Conservation (phyloP, 139 green algal genomes). For the Chlamydomonas incerta region DNA sequence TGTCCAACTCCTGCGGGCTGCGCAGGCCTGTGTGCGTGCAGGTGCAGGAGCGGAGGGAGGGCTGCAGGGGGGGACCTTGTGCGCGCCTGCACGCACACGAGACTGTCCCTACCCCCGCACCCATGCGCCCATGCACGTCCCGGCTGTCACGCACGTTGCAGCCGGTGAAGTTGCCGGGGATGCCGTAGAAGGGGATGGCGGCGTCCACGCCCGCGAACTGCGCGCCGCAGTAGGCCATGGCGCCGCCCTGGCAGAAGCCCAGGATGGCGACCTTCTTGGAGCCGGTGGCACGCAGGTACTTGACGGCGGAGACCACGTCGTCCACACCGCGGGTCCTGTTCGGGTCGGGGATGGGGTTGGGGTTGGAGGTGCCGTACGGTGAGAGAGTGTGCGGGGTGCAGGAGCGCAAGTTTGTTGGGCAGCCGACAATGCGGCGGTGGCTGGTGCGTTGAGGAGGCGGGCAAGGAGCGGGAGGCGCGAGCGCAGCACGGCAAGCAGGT, state of each 20-base stretch:
- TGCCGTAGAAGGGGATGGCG: slow-evolving; percentile 69
- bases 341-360: slow-evolving; percentile 59
- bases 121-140: not conserved
- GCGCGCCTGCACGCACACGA: not conserved
- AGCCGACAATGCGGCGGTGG: too few species aligned
- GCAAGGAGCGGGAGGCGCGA: too few species aligned
- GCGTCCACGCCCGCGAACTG: slow-evolving; percentile 57
- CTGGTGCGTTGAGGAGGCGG: too few species aligned
- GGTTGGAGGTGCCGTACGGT: too few species aligned
- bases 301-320: slow-evolving; percentile 66
- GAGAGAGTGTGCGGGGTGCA: too few species aligned
- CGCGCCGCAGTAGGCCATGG: slow-evolving; percentile 59
- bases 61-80: too few species aligned
- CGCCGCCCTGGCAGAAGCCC: slow-evolving; percentile 83
- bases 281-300: slow-evolving; percentile 54
- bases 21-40: too few species aligned
- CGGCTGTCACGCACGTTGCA: slow-evolving; percentile 16
- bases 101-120: not conserved
- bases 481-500: too few species aligned
- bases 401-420: too few species aligned
- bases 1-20: too few species aligned
- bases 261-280: slow-evolving; percentile 63
- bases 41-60: too few species aligned
- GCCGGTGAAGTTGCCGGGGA: slow-evolving; percentile 40
- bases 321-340: slow-evolving; percentile 67